Percentiles rank a stretch among this genome's conserved stretches.
Conservation (phyloP, 169 alveolate genomes). For the Plasmodium gonderi region DNA sequence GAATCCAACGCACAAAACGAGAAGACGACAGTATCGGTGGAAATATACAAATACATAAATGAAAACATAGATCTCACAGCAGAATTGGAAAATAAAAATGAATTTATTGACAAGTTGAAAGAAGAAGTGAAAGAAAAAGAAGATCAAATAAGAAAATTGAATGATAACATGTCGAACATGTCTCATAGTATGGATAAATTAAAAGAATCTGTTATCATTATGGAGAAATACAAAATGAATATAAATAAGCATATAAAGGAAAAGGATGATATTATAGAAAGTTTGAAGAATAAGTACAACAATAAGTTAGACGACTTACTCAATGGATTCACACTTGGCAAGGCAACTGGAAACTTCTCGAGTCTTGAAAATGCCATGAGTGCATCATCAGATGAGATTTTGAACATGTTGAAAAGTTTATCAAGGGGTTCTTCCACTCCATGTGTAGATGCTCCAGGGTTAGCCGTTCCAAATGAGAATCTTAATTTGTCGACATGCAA, state of each 20-base stretch:
- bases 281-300: background rate
- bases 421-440: no score
- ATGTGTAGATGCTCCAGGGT: no score
- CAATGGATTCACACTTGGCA: background rate
- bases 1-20: no score
- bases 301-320: constrained; percentile 12
- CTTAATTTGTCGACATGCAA: no score
- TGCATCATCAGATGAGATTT: background rate
- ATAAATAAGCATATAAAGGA: constrained; percentile 38
- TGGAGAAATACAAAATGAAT: constrained; percentile 32
- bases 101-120: constrained; percentile 16
- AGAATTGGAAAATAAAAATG: constrained; percentile 56
- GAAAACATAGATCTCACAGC: constrained; percentile 65
- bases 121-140: constrained; percentile 35
- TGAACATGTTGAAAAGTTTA: background rate
- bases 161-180: background rate
- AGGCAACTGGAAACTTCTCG: background rate
- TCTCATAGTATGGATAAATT: background rate
- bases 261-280: constrained; percentile 54
- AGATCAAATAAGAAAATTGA: constrained; percentile 4
- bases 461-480: no score
- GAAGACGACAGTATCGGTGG: background rate
- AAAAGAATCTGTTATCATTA: constrained; percentile 27
- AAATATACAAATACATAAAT: constrained; percentile 45
- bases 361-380: background rate